A percentile compares a stretch with the other conserved stretches of the same genome.
Conservation (phyloP, 305 asterid genomes). For the Rubia balearica region DNA sequence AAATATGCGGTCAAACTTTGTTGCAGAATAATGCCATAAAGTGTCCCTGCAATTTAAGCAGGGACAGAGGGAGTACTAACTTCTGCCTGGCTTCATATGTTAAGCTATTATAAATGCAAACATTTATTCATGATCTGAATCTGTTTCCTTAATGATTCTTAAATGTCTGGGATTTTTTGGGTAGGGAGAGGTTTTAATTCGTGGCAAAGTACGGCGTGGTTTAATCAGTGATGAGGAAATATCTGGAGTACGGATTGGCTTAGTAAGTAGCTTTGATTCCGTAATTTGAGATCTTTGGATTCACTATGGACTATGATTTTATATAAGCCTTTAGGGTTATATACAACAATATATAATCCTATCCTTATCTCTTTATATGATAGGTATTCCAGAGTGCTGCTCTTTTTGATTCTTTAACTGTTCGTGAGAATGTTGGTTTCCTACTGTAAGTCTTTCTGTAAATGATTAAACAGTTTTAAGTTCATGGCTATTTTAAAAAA, state of each 20-base stretch:
- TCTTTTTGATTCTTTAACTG: conserved; percentile 94
- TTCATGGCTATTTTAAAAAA: not conserved
- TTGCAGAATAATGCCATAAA: no score
- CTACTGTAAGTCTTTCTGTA: conserved; percentile 61
- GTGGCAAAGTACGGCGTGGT: conserved; percentile 81
- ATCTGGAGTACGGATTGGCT: conserved; percentile 94
- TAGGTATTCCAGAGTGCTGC: conserved; percentile 99
- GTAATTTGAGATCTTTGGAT: conserved; percentile 12
- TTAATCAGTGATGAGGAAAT: conserved; percentile 92
- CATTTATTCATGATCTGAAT: conserved; percentile 16
- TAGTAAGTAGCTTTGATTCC: conserved; percentile 43
- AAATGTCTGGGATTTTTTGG: conserved; percentile 21
- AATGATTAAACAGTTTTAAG: conserved; percentile 9
- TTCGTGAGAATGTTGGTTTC: conserved; percentile 96
- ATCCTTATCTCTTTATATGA: conserved; percentile 23
- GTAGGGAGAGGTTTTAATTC: conserved; percentile 90
- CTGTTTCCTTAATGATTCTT: conserved; percentile 15
- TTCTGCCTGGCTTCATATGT: not conserved
- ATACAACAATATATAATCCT: not conserved
- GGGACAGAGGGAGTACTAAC: no score
- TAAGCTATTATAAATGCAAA: conserved; percentile 1
- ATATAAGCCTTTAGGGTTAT: conserved; percentile 6
- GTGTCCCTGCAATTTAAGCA: no score
- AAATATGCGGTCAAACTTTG: no score
- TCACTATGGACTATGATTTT: not conserved